phyloP scores from a whole-genome alignment of 163 green algal genomes.

The Chlamydomonas reinhardtii region DNA sequence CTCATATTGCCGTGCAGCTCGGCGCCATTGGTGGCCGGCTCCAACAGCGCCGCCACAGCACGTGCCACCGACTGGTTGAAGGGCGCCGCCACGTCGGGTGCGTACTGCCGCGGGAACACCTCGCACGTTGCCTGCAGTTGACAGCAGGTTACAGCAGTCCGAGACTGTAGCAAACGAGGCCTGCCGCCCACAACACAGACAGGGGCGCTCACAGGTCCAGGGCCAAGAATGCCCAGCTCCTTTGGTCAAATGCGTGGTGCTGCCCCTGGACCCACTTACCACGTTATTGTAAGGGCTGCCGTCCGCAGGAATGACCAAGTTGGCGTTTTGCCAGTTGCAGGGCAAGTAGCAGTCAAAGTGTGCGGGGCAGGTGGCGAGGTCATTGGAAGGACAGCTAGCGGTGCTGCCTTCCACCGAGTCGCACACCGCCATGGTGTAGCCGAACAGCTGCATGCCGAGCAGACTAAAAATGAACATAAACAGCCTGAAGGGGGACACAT shows the following conservation, averaged over 20 bases:
- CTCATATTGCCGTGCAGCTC: too few relatives aligned
- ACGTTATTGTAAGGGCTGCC: background rate
- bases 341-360: conserved; percentile 72
- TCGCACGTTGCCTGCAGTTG: conserved; percentile 57
- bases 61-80: too few relatives aligned
- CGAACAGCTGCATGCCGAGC: conserved; percentile 74
- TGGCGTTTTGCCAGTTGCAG: too few relatives aligned
- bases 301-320: conserved; percentile 14
- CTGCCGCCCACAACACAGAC: too few relatives aligned
- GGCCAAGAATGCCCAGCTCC: too few relatives aligned
- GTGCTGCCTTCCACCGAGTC: background rate
- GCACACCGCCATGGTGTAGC: conserved; percentile 29
- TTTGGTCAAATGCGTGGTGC: too few relatives aligned
- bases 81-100: too few relatives aligned
- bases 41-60: too few relatives aligned
- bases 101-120: conserved; percentile 44
- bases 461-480: conserved; percentile 79
- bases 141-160: too few relatives aligned
- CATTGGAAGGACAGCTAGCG: conserved; percentile 58
- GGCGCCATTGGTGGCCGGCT: too few relatives aligned
- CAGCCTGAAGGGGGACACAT: conserved; percentile 43
- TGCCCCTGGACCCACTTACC: background rate
- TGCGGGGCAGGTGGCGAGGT: conserved; percentile 54
- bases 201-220: too few relatives aligned
- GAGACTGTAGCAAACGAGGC: too few relatives aligned